These are phyloP conservation scores for Bassia scoparia DNA, from an alignment of 148 eudicot genomes.

Conservation along the genomic window DNA sequence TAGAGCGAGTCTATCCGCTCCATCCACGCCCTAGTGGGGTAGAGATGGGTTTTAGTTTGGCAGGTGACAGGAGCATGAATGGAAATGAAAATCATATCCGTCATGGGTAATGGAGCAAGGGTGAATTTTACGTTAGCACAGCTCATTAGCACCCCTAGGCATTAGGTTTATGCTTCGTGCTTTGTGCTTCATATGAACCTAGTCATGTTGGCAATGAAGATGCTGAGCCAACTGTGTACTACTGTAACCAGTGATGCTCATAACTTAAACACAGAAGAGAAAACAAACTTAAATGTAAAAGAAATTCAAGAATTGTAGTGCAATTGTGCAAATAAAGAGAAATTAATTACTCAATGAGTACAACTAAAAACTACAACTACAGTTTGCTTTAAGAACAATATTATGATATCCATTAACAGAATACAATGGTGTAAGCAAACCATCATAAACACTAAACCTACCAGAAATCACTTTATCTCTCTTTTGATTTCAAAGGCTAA, in stretches of 20 bases:
- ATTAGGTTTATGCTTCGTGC: too few relatives aligned
- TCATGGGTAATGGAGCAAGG: too few relatives aligned
- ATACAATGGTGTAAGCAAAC: constrained; percentile 33
- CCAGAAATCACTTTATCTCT: constrained; percentile 19
- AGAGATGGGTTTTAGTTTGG: too few relatives aligned
- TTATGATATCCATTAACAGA: constrained; percentile 22
- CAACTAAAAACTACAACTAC: constrained; percentile 18
- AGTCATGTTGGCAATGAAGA: background rate
- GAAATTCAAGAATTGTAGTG: background rate
- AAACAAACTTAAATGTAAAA: background rate
- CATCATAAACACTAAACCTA: constrained; percentile 22
- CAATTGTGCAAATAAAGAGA: background rate
- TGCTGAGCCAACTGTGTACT: background rate
- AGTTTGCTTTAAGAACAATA: constrained; percentile 17
- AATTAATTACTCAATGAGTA: background rate
- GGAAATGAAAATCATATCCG: too few relatives aligned
- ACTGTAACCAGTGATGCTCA: background rate
- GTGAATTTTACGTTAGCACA: too few relatives aligned
- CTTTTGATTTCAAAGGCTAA: constrained; percentile 33
- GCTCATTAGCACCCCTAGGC: too few relatives aligned
- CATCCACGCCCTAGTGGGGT: too few relatives aligned
- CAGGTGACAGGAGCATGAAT: too few relatives aligned
- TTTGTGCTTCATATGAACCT: too few relatives aligned
- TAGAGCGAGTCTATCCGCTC: too few relatives aligned
- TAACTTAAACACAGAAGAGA: background rate